phyloP scores from a whole-genome alignment of 1,284 basidiomycete species.

The Papiliotrema nemorosa region DNA sequence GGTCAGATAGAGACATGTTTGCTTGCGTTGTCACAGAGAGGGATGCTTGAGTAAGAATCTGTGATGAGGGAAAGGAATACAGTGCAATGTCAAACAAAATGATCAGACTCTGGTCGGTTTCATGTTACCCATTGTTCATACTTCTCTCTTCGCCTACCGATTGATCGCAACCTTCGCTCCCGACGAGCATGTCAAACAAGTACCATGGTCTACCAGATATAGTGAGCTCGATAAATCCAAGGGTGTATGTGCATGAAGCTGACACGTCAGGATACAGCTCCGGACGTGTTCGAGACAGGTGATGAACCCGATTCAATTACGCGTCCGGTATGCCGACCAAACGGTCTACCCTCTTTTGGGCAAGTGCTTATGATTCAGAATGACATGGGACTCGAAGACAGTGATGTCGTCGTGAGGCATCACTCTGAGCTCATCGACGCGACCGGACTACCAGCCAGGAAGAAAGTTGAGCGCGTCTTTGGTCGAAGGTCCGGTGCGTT shows the following conservation, averaged over 20 bases:
- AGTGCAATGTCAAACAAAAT: not conserved
- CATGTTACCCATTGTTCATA: not conserved
- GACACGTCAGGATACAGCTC: constrained; percentile 69
- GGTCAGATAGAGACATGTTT: not conserved
- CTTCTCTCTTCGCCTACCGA: not conserved
- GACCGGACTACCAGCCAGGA: constrained; percentile 21
- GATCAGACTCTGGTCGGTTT: not conserved
- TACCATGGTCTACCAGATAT: constrained; percentile 88
- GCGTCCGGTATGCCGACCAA: constrained; percentile 22
- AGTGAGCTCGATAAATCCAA: constrained; percentile 53
- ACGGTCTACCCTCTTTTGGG: not conserved
- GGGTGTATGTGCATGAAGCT: not conserved
- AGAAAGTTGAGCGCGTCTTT: constrained; percentile 26
- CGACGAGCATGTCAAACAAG: constrained; percentile 54
- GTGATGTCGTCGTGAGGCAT: constrained; percentile 13
- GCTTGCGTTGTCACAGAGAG: not conserved
- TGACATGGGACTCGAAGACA: constrained; percentile 19
- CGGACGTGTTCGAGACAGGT: constrained; percentile 87
- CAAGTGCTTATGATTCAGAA: constrained; percentile 8
- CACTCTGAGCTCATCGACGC: constrained; percentile 26
- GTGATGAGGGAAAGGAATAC: not conserved
- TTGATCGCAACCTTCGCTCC: not conserved
- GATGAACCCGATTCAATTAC: constrained; percentile 53
- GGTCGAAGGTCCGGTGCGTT: constrained; percentile 18
- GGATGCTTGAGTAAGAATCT: no score